Evolutionary conservation across 176 grass and related monocot species (phyloP), one percentile per base, ranked within the genome.

Genomic region (Pontederia paniculata): DNA sequence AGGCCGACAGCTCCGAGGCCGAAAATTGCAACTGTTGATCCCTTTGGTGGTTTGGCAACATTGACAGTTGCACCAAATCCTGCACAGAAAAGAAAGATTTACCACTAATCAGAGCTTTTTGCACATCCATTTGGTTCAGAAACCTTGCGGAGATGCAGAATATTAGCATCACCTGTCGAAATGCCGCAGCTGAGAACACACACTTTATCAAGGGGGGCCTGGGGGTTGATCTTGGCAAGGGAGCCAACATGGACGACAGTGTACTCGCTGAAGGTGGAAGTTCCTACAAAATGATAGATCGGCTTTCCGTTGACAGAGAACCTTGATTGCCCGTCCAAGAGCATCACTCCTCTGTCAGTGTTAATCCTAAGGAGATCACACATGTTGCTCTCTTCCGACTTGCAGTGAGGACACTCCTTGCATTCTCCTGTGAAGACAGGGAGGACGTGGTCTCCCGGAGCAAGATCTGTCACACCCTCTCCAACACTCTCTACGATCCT

Each of bases 1-100:
- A 60, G 57, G 15, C 57, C 57, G 9, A 60, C 57, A 44, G 57
- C 57, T 45, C 57, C 57, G 4, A 60, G 57, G 57, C 37, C 57
- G 10, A 60, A 60, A 3, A 60, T 42, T 14, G 21, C 54, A 12
- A 56, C 54, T 4, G 54, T 56, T 11, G 54, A 56, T 2, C 54
- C 54, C 11, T 56, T 56, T 14, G 11, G 15, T 1, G 54, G 54
- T 25, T 56, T 56, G 23, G 54, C 54, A 17, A 56, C 54, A 13
- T 56, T 56, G 21, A 56, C 54, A 5, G 54, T 56, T 1, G 54
- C 54, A 28, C 54, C 54, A 28, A 25, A 56, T 23, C 54, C 54
- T 56, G 1, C 28, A 28, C 11, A 28, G 10, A 23, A 28, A 56
- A 8, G 13, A 56, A 56, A 2, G 1, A 12, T 16, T 28, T 11